Conservation (phyloP, 495 filamentous ascomycete genomes). For the Bryoglossum gracile region DNA sequence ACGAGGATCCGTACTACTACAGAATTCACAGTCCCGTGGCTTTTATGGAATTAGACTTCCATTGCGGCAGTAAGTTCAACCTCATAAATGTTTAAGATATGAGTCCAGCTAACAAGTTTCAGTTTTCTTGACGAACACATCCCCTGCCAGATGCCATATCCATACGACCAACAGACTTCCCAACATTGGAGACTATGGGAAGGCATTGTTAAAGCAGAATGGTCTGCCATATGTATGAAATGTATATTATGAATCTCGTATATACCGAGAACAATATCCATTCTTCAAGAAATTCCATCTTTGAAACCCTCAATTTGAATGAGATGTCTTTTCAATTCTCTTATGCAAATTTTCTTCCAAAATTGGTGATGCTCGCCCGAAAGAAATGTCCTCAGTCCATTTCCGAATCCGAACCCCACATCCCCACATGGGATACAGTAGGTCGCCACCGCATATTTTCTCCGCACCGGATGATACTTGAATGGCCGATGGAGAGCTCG, state of each 20-base stretch:
- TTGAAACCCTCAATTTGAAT: not conserved
- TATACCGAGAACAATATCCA: not conserved
- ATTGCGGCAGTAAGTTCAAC: constrained; percentile 46
- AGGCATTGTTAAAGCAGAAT: constrained; percentile 33
- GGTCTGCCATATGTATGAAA: not conserved
- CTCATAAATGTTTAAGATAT: not conserved
- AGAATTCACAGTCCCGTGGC: constrained; percentile 67
- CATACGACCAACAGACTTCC: constrained; percentile 65
- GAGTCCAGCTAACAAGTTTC: not conserved
- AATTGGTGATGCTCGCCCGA: no score
- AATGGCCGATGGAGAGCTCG: not conserved
- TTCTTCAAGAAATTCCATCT: not conserved
- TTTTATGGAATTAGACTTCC: constrained; percentile 70
- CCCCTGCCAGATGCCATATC: constrained; percentile 70
- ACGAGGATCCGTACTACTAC: constrained; percentile 68
- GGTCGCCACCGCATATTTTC: not conserved
- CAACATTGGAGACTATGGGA: constrained; percentile 69
- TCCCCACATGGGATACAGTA: not conserved
- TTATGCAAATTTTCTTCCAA: not conserved
- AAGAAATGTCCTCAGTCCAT: no score
- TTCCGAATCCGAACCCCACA: not conserved
- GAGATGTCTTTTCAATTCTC: not conserved
- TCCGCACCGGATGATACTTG: not conserved
- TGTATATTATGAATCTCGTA: not conserved
- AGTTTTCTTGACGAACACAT: constrained; percentile 65